Base-by-base conservation (phyloP, 352 stramenopile genomes). In the Phytophthora idaei region DNA sequence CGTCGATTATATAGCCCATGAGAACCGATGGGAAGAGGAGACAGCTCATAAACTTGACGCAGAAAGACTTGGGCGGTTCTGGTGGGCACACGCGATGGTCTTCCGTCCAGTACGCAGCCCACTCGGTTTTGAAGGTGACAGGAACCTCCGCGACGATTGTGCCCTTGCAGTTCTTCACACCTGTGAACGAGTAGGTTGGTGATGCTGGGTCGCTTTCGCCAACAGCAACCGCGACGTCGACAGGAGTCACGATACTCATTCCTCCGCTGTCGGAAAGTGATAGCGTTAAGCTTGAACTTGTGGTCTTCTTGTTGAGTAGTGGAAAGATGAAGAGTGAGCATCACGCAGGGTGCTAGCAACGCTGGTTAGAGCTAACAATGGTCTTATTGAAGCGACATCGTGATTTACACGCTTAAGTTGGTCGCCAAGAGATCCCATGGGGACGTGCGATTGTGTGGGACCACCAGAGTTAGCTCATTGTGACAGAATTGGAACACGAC, bases 221-320 rank as follows among this genome's bases (percentile, higher is more conserved):
- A 25, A 58, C 25, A 25, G 4, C 4, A 39, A 49, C 3, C 10
- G 52, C 5, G 14, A 58, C 52, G 25, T 58, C 52, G 11, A 6
- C 37, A 29, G 52, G 52, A 58, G 37, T 29, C 6, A 27, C 36
- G 37, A 58, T 58, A 58, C 36, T 58, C 52, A 58, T 58, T 42
- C 36, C 36, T 37, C 32, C 8, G 9, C 32, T 37, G 8, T 37
- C 32, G 32, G 32, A 37, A 37, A 37, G 32, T 37, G 32, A 9
- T 8, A 8, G 32, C 6, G 14, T 17, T 27, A 39, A 53, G 11
- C 27, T 53, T 39, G 12, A 27, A 47, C n/a, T 47, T 25, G 15
- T 21, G 39, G 12, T 47, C 8, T 37, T 53, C 25, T 39, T 39
- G 28, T 42, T 42, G 14, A 39, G 47, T 53, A 42, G 36, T 27